Conservation (phyloP, 176 grass and related monocot species). For the Carex parvula region DNA sequence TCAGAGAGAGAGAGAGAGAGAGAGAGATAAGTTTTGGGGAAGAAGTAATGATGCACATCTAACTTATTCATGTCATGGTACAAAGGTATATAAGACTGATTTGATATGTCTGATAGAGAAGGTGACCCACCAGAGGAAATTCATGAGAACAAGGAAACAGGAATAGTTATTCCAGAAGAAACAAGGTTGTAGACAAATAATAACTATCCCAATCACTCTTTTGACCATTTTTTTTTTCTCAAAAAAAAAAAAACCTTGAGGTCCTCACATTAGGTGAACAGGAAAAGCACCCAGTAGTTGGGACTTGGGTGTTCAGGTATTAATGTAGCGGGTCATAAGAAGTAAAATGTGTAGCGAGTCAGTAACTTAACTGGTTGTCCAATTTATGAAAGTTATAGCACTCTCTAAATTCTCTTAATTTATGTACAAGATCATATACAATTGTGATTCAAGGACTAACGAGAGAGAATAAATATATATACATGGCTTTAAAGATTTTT, state of each 20-base stretch:
- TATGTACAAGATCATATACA: background rate
- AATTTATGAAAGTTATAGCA: background rate
- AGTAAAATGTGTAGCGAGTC: background rate
- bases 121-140: conserved; percentile 17
- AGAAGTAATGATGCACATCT: background rate
- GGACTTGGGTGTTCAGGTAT: background rate
- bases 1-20: background rate
- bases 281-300: background rate
- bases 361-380: background rate
- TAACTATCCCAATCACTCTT: conserved; percentile 4
- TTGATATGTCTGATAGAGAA: conserved; percentile 6
- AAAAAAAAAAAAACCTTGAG: too few species aligned
- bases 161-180: background rate
- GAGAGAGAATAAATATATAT: background rate
- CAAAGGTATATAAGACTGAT: background rate
- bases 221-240: background rate
- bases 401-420: background rate
- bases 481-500: too few species aligned
- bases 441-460: background rate
- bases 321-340: background rate
- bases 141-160: background rate
- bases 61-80: background rate
- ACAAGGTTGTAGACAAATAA: background rate
- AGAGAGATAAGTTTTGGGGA: background rate
- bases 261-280: background rate